phyloP scores from a whole-genome alignment of 148 eudicot species.

The Fagopyrum homotropicum region DNA sequence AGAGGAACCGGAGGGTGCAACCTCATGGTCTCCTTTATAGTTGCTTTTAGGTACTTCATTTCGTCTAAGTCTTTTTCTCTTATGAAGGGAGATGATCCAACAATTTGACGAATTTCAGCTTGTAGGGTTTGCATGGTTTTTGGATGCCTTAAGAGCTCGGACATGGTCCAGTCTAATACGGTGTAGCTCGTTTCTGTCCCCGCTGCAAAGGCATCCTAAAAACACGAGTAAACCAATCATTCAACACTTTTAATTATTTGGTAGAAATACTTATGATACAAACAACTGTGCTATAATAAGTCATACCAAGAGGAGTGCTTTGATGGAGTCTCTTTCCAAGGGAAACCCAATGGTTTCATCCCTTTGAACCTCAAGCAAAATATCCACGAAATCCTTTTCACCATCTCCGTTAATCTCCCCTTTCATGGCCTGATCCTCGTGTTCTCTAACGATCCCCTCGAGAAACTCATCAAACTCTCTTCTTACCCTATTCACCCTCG shows the following conservation, averaged over 20 bases:
- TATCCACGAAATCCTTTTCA: conserved; percentile 46
- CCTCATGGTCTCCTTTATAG: conserved; percentile 55
- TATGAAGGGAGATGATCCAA: conserved; percentile 20
- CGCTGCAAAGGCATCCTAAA: conserved; percentile 48
- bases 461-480: conserved; percentile 46
- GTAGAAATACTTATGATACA: no score
- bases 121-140: conserved; percentile 45
- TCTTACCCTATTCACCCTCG: conserved; percentile 35
- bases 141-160: conserved; percentile 67
- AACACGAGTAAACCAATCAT: not conserved
- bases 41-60: conserved; percentile 61
- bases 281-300: not conserved
- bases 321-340: conserved; percentile 35
- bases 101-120: conserved; percentile 33
- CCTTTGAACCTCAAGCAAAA: conserved; percentile 38
- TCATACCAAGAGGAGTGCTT: conserved; percentile 45
- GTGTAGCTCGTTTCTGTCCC: conserved; percentile 67
- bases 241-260: no score
- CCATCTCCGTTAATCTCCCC: not conserved
- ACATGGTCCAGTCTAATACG: conserved; percentile 58
- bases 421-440: conserved; percentile 17
- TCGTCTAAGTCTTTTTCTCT: conserved; percentile 34
- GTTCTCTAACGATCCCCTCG: conserved; percentile 39
- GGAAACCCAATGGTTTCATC: conserved; percentile 27
- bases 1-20: conserved; percentile 57